phyloP scores from a whole-genome alignment of 495 filamentous ascomycete species.

The Penicillium coffeae region DNA sequence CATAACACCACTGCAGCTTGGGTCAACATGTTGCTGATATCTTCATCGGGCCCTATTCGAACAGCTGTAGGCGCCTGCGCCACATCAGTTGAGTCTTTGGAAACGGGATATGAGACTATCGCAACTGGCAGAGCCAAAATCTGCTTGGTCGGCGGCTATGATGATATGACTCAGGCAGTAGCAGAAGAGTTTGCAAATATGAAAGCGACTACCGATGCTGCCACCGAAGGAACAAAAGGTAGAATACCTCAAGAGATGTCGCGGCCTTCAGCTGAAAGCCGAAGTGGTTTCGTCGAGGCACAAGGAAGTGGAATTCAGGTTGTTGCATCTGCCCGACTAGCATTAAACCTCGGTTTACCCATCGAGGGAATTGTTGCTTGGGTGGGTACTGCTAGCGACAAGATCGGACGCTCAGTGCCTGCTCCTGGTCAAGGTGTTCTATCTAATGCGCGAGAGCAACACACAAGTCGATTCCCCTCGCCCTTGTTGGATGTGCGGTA shows the following conservation, averaged over 20 bases:
- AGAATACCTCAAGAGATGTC: constrained; percentile 98
- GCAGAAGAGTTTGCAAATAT: constrained; percentile 99
- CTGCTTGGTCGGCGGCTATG: constrained; percentile 96
- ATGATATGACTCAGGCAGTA: constrained; percentile 98
- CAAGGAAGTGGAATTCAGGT: constrained; percentile 98
- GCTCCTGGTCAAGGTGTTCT: constrained; percentile 95
- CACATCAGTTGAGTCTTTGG: constrained; percentile 93
- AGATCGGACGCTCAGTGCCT: constrained; percentile 95
- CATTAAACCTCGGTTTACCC: constrained; percentile 96
- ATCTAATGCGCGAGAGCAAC: constrained; percentile 91
- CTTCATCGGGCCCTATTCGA: constrained; percentile 98
- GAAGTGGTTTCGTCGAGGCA: constrained; percentile 98
- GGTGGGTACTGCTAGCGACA: constrained; percentile 97
- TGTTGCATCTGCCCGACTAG: constrained; percentile 94
- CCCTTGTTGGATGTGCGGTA: constrained; percentile 96
- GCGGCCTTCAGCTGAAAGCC: constrained; percentile 89
- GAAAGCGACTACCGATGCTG: constrained; percentile 96
- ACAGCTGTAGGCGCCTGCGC: constrained; percentile 97
- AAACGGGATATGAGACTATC: constrained; percentile 97
- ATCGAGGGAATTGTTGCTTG: constrained; percentile 93
- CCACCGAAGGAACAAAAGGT: constrained; percentile 91
- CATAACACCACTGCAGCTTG: constrained; percentile 99
- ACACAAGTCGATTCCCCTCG: constrained; percentile 83
- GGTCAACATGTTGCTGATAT: constrained; percentile 98
- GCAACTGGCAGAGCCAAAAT: constrained; percentile 94